phyloP scores from a whole-genome alignment of 805 yeast species.

The Maudiozyma pseudohumilis region DNA sequence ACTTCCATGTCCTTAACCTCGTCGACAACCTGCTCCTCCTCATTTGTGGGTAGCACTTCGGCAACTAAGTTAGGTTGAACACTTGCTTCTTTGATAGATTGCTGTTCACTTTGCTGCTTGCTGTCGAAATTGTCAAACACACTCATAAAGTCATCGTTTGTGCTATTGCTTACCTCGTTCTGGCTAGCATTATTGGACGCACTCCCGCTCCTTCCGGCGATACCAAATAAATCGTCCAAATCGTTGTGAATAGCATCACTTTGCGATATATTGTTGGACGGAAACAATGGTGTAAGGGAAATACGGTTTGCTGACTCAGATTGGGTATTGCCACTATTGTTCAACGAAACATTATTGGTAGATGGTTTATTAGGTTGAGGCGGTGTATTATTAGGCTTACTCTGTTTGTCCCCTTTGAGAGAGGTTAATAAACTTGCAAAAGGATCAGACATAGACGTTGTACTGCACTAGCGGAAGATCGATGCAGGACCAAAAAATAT shows the following conservation, averaged over 20 bases:
- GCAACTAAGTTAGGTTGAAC: no score
- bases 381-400: neutral
- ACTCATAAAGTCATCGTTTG: slow-evolving; percentile 14
- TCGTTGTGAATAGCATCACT: slow-evolving; percentile 11
- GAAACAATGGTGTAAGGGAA: no score
- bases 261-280: neutral
- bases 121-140: slow-evolving; percentile 15
- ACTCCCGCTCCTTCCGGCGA: neutral
- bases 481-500: no score
- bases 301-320: no score
- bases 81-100: neutral
- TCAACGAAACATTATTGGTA: no score
- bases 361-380: neutral
- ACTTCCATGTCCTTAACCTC: slow-evolving; percentile 29
- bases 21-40: slow-evolving; percentile 15
- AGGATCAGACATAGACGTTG: slow-evolving; percentile 28
- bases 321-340: no score
- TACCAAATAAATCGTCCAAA: slow-evolving; percentile 17
- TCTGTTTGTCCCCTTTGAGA: slow-evolving; percentile 14
- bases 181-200: no score
- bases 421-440: slow-evolving; percentile 36
- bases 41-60: neutral
- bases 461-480: no score
- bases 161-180: neutral
- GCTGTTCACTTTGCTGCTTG: neutral